Base-by-base conservation (phyloP, 116 monocot species). In the Cymodocea nodosa region DNA sequence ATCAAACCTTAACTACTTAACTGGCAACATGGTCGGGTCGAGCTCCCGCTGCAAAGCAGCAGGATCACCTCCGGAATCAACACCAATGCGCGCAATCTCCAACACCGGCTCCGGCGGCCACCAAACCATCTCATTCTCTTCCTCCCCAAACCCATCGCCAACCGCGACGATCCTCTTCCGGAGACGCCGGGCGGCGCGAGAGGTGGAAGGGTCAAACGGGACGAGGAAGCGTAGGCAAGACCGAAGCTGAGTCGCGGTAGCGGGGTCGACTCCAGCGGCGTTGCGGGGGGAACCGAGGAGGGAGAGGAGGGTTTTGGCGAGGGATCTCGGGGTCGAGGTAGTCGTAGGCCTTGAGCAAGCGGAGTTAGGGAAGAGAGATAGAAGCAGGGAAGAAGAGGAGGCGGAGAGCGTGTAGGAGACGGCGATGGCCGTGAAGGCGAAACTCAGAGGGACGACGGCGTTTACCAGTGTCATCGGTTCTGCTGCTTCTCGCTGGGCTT, bases 151-250 rank as follows among this genome's bases (percentile, higher is more conserved):
- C 35, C 59, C 66, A 18, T n/a, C 56, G 13, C 24, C 30, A 19
- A 17, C 40, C 23, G 10, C 60, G 63, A 58, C 36, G 23, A 62
- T 75, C 57, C 60, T 34, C n/a, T 36, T 10, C 59, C 36, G 59
- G 61, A 39, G 51, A 52, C 64, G 51, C 68, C 52, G 25, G 20
- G 55, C 20, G 55, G 23, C 16, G 24, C 24, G 24, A 2, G n/a
- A 52, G 19, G 54, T 4, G 23, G 37, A 15, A 52, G 77, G 61
- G 4, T 53, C n/a, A 51, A 76, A 79, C 11, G 86, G 78, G 62
- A 82, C 93, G 52, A 93, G 88, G 74, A 93, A 89, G 3, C 82
- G 71, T 59, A 94, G 89, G 72, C 94, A 89, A 13, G 94, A 84
- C 2, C 63, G 51, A 65, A 94, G 13, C 52, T 71, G 69, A 1